phyloP scores from a whole-genome alignment of 352 stramenopile species.

The Globisporangium canariense region DNA sequence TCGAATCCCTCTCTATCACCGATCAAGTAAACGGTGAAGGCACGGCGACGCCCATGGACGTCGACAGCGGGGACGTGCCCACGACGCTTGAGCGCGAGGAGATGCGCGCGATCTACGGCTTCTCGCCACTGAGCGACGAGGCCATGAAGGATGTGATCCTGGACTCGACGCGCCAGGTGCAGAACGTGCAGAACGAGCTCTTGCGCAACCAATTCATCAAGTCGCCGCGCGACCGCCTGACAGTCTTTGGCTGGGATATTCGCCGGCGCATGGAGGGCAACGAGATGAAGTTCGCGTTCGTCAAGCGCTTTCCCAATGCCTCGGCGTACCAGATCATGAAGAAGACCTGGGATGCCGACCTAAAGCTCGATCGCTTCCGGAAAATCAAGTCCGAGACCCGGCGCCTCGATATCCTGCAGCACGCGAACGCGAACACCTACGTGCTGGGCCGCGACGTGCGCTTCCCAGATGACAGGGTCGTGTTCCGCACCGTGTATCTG shows the following conservation, averaged over 20 bases:
- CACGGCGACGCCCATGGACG: slow-evolving; percentile 4
- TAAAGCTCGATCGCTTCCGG: slow-evolving; percentile 30
- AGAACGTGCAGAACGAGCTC: slow-evolving; percentile 30
- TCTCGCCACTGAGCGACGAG: slow-evolving; percentile 28
- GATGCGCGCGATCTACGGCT: slow-evolving; percentile 35
- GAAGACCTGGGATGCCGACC: slow-evolving; percentile 40
- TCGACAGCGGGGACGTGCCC: slow-evolving; percentile 1
- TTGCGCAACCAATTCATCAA: slow-evolving; percentile 21
- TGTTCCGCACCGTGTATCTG: slow-evolving; percentile 48
- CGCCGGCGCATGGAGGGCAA: slow-evolving; percentile 26
- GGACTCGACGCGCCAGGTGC: slow-evolving; percentile 31
- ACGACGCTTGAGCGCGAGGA: slow-evolving; percentile 25
- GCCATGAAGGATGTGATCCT: slow-evolving; percentile 36
- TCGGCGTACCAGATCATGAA: slow-evolving; percentile 29
- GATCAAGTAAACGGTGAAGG: slow-evolving; percentile 17
- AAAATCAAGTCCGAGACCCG: slow-evolving; percentile 49
- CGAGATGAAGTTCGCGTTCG: slow-evolving; percentile 40
- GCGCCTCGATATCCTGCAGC: slow-evolving; percentile 45
- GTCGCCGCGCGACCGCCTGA: slow-evolving; percentile 21
- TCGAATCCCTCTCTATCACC: slow-evolving; percentile 38
- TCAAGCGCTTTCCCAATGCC: slow-evolving; percentile 36
- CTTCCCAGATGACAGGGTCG: slow-evolving; percentile 28
- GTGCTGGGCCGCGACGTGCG: slow-evolving; percentile 45
- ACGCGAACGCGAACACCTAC: slow-evolving; percentile 33
- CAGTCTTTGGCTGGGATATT: slow-evolving; percentile 42